Base-by-base conservation (phyloP, 2,329 filamentous ascomycete genomes). In the Byssothecium circinans region DNA sequence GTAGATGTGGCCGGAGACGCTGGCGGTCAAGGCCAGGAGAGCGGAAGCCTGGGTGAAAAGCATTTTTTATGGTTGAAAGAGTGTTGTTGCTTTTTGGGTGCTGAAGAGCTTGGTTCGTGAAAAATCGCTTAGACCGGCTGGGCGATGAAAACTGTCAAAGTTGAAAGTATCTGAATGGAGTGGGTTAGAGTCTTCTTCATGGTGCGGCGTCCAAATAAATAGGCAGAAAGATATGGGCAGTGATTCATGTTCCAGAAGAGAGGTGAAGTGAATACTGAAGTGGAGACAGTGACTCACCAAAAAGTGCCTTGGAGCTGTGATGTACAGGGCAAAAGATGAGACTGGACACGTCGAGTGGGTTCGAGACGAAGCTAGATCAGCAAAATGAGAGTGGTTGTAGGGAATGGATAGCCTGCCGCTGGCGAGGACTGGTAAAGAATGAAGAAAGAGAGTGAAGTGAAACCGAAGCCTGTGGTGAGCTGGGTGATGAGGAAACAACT, bases 1-100 rank as follows among this genome's bases (percentile, higher is more conserved):
- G 33, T 81, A 74, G 79, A 96, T 87, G 71, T 97, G 94, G 35
- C 87, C 89, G 41, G 82, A 80, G 60, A 78, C 81, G 45, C 81
- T 58, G 51, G 82, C 74, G 58, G 80, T 78, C 62, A 91, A 69
- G 27, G 66, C 79, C 49, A 81, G 57, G 58, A 77, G 75, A 62
- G 81, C 69, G 53, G 82, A 62, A 56, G 77, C 67, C 61, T 74
- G 65, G 61, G 82, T 81, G 74, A 77, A 74, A 69, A 74, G 73
- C 62, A 71, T 80, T 60, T n/a, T 62, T 57, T 39, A 36, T 45
- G 25, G 19, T 43, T 23, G 43, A 57, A 57, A 38, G 58, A 57
- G 41, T 62, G 62, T 55, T 43, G 39, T 47, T 49, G 49, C 46
- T 30, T 56, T 33, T 22, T 15, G 15, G 14, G 38, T 30, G 38